Evolutionary conservation across 257 asterid genomes (phyloP).

Genomic region (Solanum etuberosum): DNA sequence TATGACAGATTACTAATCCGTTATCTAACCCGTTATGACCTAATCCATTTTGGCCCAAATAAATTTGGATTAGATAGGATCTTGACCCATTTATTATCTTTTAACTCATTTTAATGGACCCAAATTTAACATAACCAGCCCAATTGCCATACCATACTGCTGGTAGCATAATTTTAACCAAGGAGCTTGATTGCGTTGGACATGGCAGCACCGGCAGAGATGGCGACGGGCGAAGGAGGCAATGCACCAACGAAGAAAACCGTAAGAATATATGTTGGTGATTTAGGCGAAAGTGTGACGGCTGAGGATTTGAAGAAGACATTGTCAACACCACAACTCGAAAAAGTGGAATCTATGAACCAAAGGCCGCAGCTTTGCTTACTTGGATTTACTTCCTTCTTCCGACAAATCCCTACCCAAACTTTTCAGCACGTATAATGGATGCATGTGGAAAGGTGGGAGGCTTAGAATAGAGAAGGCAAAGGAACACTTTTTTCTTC

Average conservation of each 20-base stretch:
- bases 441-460: conserved; percentile 94
- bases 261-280: conserved; percentile 62
- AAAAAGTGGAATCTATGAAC: conserved; percentile 49
- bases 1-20: too few species aligned
- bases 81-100: too few species aligned
- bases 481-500: conserved; percentile 50
- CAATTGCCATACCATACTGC: too few species aligned
- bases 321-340: conserved; percentile 61
- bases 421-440: conserved; percentile 91
- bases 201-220: background rate
- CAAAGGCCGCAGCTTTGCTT: conserved; percentile 83
- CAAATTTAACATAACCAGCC: accelerated
- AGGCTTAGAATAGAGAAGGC: conserved; percentile 89
- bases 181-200: background rate
- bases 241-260: background rate
- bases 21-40: too few species aligned
- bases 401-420: conserved; percentile 75
- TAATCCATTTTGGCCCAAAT: accelerated
- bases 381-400: conserved; percentile 58
- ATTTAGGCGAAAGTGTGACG: conserved; percentile 54
- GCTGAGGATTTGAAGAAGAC: conserved; percentile 60
- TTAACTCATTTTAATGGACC: too few species aligned
- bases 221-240: conserved; percentile 3
- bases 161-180: background rate
- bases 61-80: too few species aligned